These are phyloP conservation scores for Colletotrichum lentis DNA, from an alignment of 2,329 filamentous ascomycete species.

Conservation along the genomic window DNA sequence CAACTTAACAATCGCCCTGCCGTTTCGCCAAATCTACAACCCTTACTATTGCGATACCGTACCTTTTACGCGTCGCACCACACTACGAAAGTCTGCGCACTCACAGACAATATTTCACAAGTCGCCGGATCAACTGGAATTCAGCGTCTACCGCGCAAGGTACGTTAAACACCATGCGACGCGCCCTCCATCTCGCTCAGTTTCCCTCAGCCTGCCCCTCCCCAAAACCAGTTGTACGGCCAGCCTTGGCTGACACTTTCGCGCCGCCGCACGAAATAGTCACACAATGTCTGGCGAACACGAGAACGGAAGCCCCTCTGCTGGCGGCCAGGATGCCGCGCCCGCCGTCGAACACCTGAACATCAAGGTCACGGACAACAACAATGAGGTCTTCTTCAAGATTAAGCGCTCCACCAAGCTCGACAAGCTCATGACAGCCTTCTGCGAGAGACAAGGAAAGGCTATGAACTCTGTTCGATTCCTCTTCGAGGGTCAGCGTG, in stretches of 20 bases:
- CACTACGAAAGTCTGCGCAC: background rate
- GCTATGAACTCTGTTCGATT: constrained; percentile 85
- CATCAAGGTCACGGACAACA: constrained; percentile 99
- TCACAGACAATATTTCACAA: background rate
- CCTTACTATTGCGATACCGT: background rate
- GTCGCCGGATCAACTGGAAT: background rate
- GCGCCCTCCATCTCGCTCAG: background rate
- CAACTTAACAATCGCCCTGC: background rate
- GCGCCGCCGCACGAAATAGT: constrained; percentile 1
- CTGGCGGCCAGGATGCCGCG: constrained; percentile 50
- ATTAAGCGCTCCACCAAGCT: constrained; percentile 97
- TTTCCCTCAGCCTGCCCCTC: background rate
- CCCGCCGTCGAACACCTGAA: constrained; percentile 84
- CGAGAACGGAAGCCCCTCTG: constrained; percentile 57
- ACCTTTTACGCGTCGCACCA: background rate
- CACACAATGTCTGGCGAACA: constrained; percentile 61
- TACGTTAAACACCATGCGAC: background rate
- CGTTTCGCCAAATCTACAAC: background rate
- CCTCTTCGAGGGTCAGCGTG: constrained; percentile 93
- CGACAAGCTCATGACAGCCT: constrained; percentile 98
- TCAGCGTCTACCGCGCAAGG: background rate
- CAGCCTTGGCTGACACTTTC: constrained; percentile 13
- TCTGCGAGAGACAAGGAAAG: constrained; percentile 96
- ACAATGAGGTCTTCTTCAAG: constrained; percentile 99
- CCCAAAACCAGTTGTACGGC: background rate